phyloP scores from a whole-genome alignment of 73 alveolate genomes.

The Breviolum minutum region DNA sequence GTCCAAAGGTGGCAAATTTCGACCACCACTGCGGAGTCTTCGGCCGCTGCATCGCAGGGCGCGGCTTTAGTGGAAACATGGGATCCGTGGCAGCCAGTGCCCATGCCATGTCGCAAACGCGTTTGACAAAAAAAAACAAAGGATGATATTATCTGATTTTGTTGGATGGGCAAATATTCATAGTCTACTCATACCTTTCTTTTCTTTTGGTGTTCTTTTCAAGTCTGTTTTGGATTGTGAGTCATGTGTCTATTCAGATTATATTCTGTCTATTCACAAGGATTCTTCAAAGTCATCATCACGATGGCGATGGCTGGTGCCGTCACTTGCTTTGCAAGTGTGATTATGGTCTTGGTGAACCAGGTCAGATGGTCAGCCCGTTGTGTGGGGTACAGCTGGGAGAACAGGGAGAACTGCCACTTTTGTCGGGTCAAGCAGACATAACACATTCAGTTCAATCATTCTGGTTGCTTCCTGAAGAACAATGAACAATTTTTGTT shows the following conservation, averaged over 20 bases:
- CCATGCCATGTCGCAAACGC: not conserved
- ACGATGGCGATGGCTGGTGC: constrained; percentile 39
- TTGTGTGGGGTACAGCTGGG: too few species aligned
- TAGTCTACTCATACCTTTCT: too few species aligned
- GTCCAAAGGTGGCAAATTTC: constrained; percentile 9
- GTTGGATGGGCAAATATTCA: too few species aligned
- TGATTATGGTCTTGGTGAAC: constrained; percentile 1
- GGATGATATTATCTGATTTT: too few species aligned
- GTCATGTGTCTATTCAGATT: not conserved
- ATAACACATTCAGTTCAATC: too few species aligned
- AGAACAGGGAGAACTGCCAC: not conserved
- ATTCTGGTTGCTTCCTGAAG: too few species aligned
- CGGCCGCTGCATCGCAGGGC: constrained; percentile 69
- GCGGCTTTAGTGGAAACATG: constrained; percentile 39
- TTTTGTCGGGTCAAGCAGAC: too few species aligned
- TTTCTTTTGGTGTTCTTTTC: too few species aligned
- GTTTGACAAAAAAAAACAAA: too few species aligned
- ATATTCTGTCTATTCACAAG: not conserved
- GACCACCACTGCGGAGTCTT: constrained; percentile 57
- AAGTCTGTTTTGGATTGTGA: too few species aligned
- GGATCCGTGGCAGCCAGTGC: not conserved
- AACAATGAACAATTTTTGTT: too few species aligned
- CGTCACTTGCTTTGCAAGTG: constrained; percentile 46
- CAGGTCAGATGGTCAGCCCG: not conserved
- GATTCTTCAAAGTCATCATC: constrained; percentile 39